These are phyloP conservation scores for Pogostemon cablin DNA, from an alignment of 257 asterid genomes.

Conservation along the genomic window DNA sequence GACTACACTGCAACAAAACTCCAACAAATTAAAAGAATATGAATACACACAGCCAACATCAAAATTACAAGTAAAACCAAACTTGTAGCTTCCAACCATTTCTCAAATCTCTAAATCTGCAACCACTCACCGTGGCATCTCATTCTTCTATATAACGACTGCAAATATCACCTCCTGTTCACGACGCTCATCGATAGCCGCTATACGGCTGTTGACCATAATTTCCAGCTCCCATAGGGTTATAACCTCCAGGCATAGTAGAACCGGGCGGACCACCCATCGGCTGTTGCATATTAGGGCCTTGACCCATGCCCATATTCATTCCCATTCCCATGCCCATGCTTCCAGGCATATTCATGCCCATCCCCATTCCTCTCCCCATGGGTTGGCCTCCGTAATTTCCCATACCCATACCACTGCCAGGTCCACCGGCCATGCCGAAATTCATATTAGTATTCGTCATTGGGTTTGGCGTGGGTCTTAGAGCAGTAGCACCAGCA, in stretches of 20 bases:
- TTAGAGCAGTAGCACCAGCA: constrained; percentile 69
- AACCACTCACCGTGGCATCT: constrained; percentile 32
- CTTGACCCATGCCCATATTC: constrained; percentile 40
- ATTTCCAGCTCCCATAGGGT: constrained; percentile 68
- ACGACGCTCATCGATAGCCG: constrained; percentile 63
- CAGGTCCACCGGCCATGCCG: constrained; percentile 44
- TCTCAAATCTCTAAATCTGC: constrained; percentile 32
- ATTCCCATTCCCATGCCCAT: constrained; percentile 48
- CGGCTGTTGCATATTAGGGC: constrained; percentile 42
- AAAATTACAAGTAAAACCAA: constrained; percentile 41
- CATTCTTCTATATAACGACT: constrained; percentile 35
- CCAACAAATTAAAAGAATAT: constrained; percentile 36
- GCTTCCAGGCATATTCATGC: constrained; percentile 42
- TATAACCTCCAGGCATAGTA: constrained; percentile 51
- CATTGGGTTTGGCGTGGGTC: constrained; percentile 66
- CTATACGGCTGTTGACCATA: constrained; percentile 74
- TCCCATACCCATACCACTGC: constrained; percentile 43
- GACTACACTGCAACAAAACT: constrained; percentile 34
- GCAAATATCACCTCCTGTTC: constrained; percentile 13
- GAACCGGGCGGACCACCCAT: constrained; percentile 64
- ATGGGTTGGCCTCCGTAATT: constrained; percentile 49
- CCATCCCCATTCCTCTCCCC: constrained; percentile 45
- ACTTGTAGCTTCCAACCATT: constrained; percentile 29
- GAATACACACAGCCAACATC: constrained; percentile 38
- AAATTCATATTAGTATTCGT: constrained; percentile 65